Evolutionary conservation across 768 basidiomycete genomes (phyloP), one percentile per base, ranked within the genome.

Genomic region (Piloderma croceum): DNA sequence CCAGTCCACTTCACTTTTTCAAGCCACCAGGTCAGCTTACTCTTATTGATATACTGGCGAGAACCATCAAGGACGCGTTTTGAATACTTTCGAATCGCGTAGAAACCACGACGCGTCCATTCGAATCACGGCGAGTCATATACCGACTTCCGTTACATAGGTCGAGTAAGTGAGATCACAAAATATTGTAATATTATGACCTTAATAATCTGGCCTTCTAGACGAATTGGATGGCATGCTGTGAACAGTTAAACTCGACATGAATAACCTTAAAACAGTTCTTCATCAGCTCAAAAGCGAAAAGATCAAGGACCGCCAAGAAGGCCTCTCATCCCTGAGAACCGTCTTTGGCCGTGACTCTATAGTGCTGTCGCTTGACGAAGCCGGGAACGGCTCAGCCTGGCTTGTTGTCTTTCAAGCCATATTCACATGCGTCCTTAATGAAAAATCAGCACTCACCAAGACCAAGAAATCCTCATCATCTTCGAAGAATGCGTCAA

Each of bases 361-460:
- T 41, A 68, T 69, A 10, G 63, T 77, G 18, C 54, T 58, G n/a
- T 52, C 52, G 33, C 44, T 65, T 24, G 64, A 70, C 39, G 73
- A 70, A 40, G 62, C 67, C 45, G 55, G 69, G 35, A 57, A 64
- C 23, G 15, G 45, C 24, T 60, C 62, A 31, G 55, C 59, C 34
- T 93, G 87, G 86, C 61, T 81, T 18, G 62, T 69, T 6, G 65
- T 91, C 6, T 89, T 82, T 52, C 77, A 88, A 49, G 77, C 77
- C 12, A 63, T 96, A 6, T 92, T 91, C 54, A 63, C 65, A 7
- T 64, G 75, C 2, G 80, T 92, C 34, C 52, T 64, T 17, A 67
- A 59, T 39, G 93, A 96, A 65, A 81, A 74, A 56, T 61, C 47
- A 12, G 68, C 68, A 7, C 65, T 44, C 21, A 43, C 65, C 41